Evolutionary conservation across 2,329 filamentous ascomycete genomes (phyloP), one percentile per base, ranked within the genome.

Genomic region (Trichophyton schoenleinii): DNA sequence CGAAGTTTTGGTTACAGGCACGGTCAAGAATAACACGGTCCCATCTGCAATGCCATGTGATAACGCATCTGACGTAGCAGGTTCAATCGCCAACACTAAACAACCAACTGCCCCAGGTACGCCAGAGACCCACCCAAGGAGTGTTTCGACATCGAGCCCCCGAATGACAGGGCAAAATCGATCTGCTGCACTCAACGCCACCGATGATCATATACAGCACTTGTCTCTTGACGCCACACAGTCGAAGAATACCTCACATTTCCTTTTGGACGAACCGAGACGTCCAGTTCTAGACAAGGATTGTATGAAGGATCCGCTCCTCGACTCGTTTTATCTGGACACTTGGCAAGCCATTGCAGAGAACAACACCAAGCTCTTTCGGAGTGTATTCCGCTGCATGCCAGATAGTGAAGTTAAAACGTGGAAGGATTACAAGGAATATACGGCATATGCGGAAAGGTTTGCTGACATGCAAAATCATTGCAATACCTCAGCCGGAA

Each of bases 341-440:
- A 85, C 89, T 1, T 99, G 95, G 95, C 86, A 87, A 66, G 81
- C 85, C 18, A 85, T 91, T 60, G 94, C 94, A 0, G 85, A 88
- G 65, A 97, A 97, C 77, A 99, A 99, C 72, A 99, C 94, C 2
- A 92, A 91, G 71, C 82, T 99, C 57, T 99, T 89, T 76, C 87
- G 94, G 36, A 85, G 88, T 64, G 92, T 99, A 7, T 99, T 99
- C 78, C 86, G 91, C 55, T 96, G 91, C 74, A 95, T 95, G 88
- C 94, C 94, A 0, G 94, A 99, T 72, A 96, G 86, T 59, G 90
- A 96, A 70, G 94, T 96, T 28, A 87, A 85, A 65, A 92, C 88
- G 49, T 99, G 94, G 94, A 86, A 88, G 66, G 88, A 95, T 65
- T 99, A 99, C 74, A 87, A 89, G 65, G 87, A 95, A 66, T 95